These are phyloP conservation scores for Umbellularia californica DNA, from an alignment of 164 flowering plant genomes.

Conservation along the genomic window DNA sequence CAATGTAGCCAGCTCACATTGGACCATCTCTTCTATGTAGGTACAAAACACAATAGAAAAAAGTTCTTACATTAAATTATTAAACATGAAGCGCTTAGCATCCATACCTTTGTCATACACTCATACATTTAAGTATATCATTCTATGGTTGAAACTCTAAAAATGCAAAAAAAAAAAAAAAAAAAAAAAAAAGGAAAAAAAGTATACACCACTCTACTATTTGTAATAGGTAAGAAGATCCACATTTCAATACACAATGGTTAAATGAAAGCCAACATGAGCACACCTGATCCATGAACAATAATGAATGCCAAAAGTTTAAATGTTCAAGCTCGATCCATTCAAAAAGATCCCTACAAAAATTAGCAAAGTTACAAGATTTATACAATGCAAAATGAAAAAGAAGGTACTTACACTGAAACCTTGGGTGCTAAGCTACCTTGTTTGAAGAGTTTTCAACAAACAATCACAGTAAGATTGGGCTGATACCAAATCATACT, in stretches of 20 bases:
- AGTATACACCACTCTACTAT: too few relatives aligned
- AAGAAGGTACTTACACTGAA: not conserved
- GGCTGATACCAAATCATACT: slow-evolving; percentile 67
- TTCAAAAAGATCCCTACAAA: slow-evolving; percentile 80
- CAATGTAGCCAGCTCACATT: too few relatives aligned
- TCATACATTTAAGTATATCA: too few relatives aligned
- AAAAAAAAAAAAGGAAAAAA: too few relatives aligned
- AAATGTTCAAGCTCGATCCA: slow-evolving; percentile 94
- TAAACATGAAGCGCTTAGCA: too few relatives aligned
- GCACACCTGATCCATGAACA: slow-evolving; percentile 95
- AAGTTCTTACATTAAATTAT: not conserved
- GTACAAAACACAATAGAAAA: not conserved
- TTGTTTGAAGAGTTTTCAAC: slow-evolving; percentile 68
- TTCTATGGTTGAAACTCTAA: too few relatives aligned
- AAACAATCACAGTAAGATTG: slow-evolving; percentile 90
- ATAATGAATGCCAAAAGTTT: slow-evolving; percentile 85
- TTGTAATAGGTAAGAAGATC: not conserved
- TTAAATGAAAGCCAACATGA: not conserved
- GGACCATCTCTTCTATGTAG: too few relatives aligned
- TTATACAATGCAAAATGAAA: not conserved
- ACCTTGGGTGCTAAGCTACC: slow-evolving; percentile 36
- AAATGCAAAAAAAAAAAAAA: too few relatives aligned
- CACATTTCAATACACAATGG: not conserved
- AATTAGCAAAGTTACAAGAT: slow-evolving; percentile 8
- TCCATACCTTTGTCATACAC: too few relatives aligned